Percentiles rank a stretch among this genome's conserved stretches.
These are phyloP conservation scores for Tulasnella sp. DNA, from an alignment of 768 basidiomycete species.

Conservation along the genomic window DNA sequence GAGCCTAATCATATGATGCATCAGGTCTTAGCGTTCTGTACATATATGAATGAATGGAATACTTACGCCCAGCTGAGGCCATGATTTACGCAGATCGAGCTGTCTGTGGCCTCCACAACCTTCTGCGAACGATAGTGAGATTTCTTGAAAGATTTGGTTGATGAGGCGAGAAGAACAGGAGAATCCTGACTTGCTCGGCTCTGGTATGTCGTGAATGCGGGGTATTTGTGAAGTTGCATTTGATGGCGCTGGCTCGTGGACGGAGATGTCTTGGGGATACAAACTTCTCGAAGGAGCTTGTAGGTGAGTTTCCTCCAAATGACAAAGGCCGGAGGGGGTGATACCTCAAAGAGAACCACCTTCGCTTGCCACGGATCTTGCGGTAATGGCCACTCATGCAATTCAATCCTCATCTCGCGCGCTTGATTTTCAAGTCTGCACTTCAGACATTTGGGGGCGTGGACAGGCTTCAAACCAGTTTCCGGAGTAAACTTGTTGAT, in stretches of 20 bases:
- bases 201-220: neutral
- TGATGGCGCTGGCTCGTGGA: neutral
- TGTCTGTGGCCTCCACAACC: too few species aligned
- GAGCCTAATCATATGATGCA: too few species aligned
- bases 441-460: conserved; percentile 20
- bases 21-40: too few species aligned
- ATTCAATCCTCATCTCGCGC: conserved; percentile 21
- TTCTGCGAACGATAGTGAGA: neutral
- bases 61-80: too few species aligned
- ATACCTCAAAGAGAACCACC: conserved; percentile 4
- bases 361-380: conserved; percentile 18
- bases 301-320: conserved; percentile 9
- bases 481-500: too few species aligned
- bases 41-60: too few species aligned
- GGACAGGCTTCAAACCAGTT: too few species aligned
- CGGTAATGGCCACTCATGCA: conserved; percentile 40
- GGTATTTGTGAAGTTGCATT: neutral
- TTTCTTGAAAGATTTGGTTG: neutral
- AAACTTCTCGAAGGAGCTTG: conserved; percentile 2
- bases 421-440: conserved; percentile 22
- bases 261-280: too few species aligned
- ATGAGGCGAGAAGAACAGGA: neutral
- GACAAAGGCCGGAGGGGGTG: neutral
- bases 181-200: neutral
- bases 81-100: neutral